Evolutionary conservation across 306 rosid genomes (phyloP), one percentile per base, ranked within the genome.

Genomic region (Rubus idaeus): DNA sequence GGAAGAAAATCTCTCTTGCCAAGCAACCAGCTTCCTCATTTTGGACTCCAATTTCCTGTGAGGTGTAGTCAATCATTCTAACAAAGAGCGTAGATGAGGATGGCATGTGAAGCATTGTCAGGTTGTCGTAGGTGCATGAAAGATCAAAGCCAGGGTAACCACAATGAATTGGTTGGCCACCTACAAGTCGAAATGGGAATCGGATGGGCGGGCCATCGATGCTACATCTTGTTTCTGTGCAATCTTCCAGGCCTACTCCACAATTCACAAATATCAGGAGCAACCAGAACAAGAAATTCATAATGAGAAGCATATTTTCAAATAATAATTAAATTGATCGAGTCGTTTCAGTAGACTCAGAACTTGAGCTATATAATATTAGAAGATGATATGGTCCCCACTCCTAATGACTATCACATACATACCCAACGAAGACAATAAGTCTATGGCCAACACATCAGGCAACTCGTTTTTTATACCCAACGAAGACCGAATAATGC

Each of bases 91-190:
- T 3, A n/a, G 5, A 8, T 2, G 63, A 57, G 3, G 63, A 57
- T 20, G 63, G 5, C 17, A 89, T 82, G 78, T 83, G 57, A n/a
- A 83, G 79, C 50, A 86, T 16, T 0, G 82, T 45, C 2, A 58
- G 11, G 2, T 41, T 51, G 4, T 9, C 18, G 0, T 53, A 5
- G 5, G 78, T 64, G 68, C 93, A 89, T 14, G 80, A 47, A 14
- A 89, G 10, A 56, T 78, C 87, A 78, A 85, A 89, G 3, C 84
- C 92, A 0, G 74, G 86, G 23, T 26, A 80, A 49, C 87, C 83
- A 55, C 81, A 78, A 0, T 37, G 14, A 5, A 1, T 3, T 45
- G 72, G 50, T 10, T 80, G 79, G 0, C 26, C 1, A 16, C 51
- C 78, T 76, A 60, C 78, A 39, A 84, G 78, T 20, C 75, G 10